Evolutionary conservation across 441 rosid species (phyloP).

Genomic region (Corymbia calophylla): DNA sequence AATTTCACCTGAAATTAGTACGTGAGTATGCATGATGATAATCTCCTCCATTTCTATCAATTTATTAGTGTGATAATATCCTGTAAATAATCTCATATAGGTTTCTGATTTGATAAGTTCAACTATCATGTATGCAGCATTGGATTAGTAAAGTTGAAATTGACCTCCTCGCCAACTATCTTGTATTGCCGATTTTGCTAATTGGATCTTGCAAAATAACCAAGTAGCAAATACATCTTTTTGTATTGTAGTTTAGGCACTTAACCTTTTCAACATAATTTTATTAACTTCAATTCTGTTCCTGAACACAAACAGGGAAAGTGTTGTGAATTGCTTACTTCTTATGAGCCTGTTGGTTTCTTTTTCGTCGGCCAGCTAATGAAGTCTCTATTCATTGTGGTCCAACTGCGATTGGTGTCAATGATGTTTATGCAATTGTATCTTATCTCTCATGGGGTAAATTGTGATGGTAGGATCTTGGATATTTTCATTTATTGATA

Average conservation of each 20-base stretch:
- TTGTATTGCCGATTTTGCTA: no score
- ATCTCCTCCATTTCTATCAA: no score
- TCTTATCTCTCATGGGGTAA: background rate
- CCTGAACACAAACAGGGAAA: background rate
- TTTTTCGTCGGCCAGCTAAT: background rate
- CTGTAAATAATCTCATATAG: no score
- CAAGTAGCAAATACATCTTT: no score
- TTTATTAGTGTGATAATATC: no score
- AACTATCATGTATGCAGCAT: accelerated
- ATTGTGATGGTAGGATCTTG: background rate
- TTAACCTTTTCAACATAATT: background rate
- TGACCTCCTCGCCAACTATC: no score
- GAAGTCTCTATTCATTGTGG: background rate
- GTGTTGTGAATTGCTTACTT: background rate
- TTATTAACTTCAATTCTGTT: background rate
- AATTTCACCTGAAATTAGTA: no score
- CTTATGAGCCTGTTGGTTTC: background rate
- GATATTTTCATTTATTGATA: background rate
- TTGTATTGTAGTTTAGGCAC: background rate
- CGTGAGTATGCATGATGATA: no score
- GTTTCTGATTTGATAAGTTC: no score
- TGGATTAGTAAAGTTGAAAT: no score
- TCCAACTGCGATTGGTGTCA: background rate
- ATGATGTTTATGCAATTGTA: no score
- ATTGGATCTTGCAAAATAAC: no score